Evolutionary conservation across 1,284 basidiomycete species (phyloP), one percentile per base, ranked within the genome.

Genomic region (Trichosporon inkin): DNA sequence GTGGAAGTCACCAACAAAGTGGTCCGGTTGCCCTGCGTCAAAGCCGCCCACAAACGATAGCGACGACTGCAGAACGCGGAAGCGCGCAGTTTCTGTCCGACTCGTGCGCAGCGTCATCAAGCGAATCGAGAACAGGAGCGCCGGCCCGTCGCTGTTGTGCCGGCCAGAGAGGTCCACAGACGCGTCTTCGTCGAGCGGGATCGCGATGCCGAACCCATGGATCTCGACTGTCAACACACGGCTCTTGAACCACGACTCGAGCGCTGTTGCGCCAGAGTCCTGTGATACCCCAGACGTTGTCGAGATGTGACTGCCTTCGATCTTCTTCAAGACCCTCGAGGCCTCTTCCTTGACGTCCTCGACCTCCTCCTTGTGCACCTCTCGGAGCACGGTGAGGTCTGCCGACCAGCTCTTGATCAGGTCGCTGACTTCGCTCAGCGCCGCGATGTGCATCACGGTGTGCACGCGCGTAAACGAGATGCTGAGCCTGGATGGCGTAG

Each of bases 361-460:
- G 6, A 94, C 79, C 68, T 95, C 90, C 0, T 81, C 77, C 4
- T 86, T 84, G 37, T 91, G 84, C 67, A 87, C 85, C 66, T 89
- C 86, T 68, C 86, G 83, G 34, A 88, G 82, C 17, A 84, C 78
- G 19, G 86, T 79, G 56, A 94, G 81, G 69, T 95, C 92, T 6
- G 84, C 83, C 84, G 90, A 70, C 66, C 70, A 69, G 56, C 92
- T 84, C 70, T 92, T 89, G 53, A 93, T 78, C 60, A 93, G 88
- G 72, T 95, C 92, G 14, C 88, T 88, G 11, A 95, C 79, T 71
- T 93, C 89, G 35, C 88, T 87, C 55, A 95, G 86, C 0, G 92
- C 92, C 62, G 89, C 89, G 16, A 92, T 87, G 73, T 93, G 91
- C 87, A 94, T 87, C 51, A 94, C 89, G 0, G 92, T 90, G 71